phyloP scores from a whole-genome alignment of 2,329 filamentous ascomycete species.

The Aureobasidium melanogenum region DNA sequence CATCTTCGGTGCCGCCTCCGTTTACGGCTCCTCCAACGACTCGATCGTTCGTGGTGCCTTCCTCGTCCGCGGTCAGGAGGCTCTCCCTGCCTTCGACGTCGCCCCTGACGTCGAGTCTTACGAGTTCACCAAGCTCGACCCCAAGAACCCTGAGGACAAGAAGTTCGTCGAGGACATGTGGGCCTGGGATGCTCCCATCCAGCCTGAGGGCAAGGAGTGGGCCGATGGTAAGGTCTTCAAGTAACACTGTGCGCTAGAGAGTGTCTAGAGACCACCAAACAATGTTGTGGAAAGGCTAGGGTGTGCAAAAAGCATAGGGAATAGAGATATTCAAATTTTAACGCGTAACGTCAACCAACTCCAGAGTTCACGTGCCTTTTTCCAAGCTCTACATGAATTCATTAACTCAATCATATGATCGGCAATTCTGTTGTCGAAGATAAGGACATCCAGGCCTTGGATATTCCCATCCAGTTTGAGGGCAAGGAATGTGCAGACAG shows the following conservation, averaged over 20 bases:
- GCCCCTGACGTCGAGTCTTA: slow-evolving; percentile 97
- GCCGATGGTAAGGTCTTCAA: slow-evolving; percentile 62
- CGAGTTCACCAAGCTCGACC: slow-evolving; percentile 92
- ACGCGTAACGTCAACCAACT: no score
- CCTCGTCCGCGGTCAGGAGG: slow-evolving; percentile 86
- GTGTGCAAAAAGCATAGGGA: no score
- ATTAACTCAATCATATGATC: no score
- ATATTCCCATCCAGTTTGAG: slow-evolving; percentile 67
- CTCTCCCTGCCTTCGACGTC: slow-evolving; percentile 81
- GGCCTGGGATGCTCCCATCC: slow-evolving; percentile 82
- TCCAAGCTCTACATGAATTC: no score
- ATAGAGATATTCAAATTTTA: no score
- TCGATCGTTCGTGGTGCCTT: slow-evolving; percentile 90
- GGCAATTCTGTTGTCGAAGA: no score
- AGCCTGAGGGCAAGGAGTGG: slow-evolving; percentile 79
- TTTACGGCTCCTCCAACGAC: slow-evolving; percentile 83
- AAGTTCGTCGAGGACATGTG: slow-evolving; percentile 81
- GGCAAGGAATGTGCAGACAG: slow-evolving; percentile 91
- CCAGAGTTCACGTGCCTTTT: no score
- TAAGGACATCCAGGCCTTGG: slow-evolving; percentile 69
- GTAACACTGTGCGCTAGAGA: not conserved
- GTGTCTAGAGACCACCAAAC: not conserved
- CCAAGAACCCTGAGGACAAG: slow-evolving; percentile 71
- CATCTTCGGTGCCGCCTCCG: slow-evolving; percentile 83
- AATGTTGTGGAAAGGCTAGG: not conserved